Percentiles rank a stretch among this genome's conserved stretches.
Conservation (phyloP, 225 moss, liverwort and hornwort species). For the Pleurozium schreberi region DNA sequence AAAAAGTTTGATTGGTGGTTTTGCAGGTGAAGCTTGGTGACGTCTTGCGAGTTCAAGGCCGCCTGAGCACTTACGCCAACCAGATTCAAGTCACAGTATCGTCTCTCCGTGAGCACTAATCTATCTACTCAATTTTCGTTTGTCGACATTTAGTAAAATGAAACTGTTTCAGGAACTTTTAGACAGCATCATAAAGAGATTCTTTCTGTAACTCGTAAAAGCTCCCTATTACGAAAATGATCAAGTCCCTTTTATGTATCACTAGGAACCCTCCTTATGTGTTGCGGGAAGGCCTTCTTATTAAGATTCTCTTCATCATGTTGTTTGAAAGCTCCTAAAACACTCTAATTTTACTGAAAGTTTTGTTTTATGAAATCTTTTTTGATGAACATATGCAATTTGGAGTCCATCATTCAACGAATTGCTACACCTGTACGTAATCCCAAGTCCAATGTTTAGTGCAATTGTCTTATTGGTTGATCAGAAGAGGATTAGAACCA, state of each 20-base stretch:
- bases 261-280: background rate
- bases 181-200: background rate
- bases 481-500: background rate
- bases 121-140: background rate
- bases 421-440: background rate
- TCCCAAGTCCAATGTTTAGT: background rate
- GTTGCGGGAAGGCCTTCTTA: background rate
- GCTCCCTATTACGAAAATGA: background rate
- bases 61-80: conserved; percentile 41
- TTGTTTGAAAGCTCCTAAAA: background rate
- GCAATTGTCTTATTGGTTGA: background rate
- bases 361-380: background rate
- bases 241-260: background rate
- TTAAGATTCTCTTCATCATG: background rate
- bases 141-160: no score
- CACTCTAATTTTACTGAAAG: background rate
- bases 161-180: background rate
- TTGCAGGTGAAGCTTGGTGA: conserved; percentile 28
- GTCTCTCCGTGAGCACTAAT: conserved; percentile 38
- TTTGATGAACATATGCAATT: background rate
- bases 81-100: conserved; percentile 63
- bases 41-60: conserved; percentile 63
- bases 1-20: background rate
- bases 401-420: background rate
- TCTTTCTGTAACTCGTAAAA: background rate